A percentile compares a stretch with the other conserved stretches of the same genome.
Evolutionary conservation across 345 rosid genomes (phyloP).

Genomic region (Ricinus communis): DNA sequence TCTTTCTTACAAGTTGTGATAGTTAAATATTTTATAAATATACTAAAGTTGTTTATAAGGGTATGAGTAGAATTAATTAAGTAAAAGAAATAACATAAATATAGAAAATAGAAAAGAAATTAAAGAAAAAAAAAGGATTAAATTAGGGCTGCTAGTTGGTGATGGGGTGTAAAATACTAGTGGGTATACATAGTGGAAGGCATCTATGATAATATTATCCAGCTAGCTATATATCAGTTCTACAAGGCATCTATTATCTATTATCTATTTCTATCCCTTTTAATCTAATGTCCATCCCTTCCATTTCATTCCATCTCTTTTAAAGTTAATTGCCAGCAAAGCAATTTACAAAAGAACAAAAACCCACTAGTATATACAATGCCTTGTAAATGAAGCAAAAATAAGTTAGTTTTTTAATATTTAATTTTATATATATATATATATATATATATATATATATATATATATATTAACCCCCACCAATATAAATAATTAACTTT

Average conservation of each 20-base stretch:
- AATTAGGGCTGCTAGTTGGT: neutral
- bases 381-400: conserved; percentile 6
- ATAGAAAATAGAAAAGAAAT: neutral
- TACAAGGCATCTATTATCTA: conserved; percentile 27
- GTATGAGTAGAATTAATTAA: neutral
- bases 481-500: too few relatives aligned
- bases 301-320: conserved; percentile 5
- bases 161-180: conserved; percentile 22
- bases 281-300: neutral
- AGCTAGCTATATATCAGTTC: conserved; percentile 1
- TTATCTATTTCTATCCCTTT: too few relatives aligned
- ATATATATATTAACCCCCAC: neutral
- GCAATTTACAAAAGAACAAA: conserved; percentile 11
- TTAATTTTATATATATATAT: too few relatives aligned
- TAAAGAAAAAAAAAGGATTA: neutral
- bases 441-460: too few relatives aligned
- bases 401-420: neutral
- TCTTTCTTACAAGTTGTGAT: too few relatives aligned
- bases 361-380: conserved; percentile 6
- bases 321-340: conserved; percentile 28
- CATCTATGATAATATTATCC: conserved; percentile 10
- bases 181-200: conserved; percentile 24
- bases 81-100: neutral
- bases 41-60: too few relatives aligned
- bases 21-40: too few relatives aligned